Conservation (phyloP, 2,329 filamentous ascomycete genomes). For the Pestalotiopsis sp. region DNA sequence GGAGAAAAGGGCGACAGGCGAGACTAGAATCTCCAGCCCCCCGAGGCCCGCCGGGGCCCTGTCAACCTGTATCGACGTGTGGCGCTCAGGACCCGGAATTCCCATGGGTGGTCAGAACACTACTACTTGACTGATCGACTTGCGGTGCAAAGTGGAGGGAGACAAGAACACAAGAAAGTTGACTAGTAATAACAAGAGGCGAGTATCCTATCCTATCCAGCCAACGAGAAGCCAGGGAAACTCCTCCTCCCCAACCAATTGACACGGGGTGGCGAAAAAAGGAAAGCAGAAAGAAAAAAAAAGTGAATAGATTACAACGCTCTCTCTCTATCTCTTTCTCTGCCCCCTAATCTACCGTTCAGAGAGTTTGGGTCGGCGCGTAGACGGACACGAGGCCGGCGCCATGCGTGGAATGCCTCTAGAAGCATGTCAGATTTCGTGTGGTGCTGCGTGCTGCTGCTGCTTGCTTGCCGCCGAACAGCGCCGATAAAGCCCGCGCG, state of each 20-base stretch:
- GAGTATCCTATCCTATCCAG: background rate
- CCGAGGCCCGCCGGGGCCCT: background rate
- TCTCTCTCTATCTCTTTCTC: background rate
- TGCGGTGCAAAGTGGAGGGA: background rate
- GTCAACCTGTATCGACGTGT: background rate
- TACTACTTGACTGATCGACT: background rate
- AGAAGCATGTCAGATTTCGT: background rate
- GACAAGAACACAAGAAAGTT: background rate
- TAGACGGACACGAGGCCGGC: background rate
- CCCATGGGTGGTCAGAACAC: background rate
- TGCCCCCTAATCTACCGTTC: background rate
- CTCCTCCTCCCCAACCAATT: too few relatives aligned
- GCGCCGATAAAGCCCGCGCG: background rate
- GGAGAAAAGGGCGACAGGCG: too few relatives aligned
- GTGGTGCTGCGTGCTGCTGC: too few relatives aligned
- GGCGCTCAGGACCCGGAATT: background rate
- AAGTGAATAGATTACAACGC: background rate
- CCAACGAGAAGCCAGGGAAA: background rate
- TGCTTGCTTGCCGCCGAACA: background rate
- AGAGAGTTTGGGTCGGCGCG: background rate
- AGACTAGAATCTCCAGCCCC: background rate
- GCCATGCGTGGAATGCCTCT: constrained; percentile 3
- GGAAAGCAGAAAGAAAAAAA: background rate
- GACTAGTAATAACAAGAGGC: background rate
- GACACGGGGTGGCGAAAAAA: background rate